phyloP scores from a whole-genome alignment of 331 rosid genomes.

The Erythrophleum ivorense region DNA sequence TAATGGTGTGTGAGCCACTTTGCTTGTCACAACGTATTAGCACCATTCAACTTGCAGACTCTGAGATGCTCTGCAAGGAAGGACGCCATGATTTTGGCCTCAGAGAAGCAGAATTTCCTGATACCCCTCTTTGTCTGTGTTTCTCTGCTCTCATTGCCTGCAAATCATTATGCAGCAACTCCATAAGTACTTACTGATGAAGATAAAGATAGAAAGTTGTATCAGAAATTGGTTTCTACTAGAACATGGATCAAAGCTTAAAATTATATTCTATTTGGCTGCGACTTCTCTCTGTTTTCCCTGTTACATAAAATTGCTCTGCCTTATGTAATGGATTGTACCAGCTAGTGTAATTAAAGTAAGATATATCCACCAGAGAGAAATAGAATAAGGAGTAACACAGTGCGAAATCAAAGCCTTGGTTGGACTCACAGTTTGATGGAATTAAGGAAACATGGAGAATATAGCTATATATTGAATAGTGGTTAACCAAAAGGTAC shows the following conservation, averaged over 20 bases:
- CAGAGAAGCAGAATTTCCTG: conserved; percentile 35
- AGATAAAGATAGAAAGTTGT: conserved; percentile 1
- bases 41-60: conserved; percentile 58
- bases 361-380: conserved; percentile 3
- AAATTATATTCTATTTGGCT: background rate
- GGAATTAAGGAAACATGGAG: background rate
- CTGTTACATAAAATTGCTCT: background rate
- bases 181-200: conserved; percentile 34
- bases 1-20: conserved; percentile 31
- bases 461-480: conserved; percentile 5
- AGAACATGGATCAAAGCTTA: background rate
- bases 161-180: conserved; percentile 37
- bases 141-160: conserved; percentile 71
- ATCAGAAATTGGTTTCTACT: conserved; percentile 14
- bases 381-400: background rate
- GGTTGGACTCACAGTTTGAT: background rate
- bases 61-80: conserved; percentile 87
- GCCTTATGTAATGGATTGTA: background rate
- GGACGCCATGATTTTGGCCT: conserved; percentile 87
- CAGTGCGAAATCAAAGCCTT: conserved; percentile 19
- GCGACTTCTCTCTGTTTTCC: background rate
- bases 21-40: conserved; percentile 31
- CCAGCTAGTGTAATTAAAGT: background rate
- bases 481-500: background rate
- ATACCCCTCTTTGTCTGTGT: conserved; percentile 47